A percentile compares a stretch with the other conserved stretches of the same genome.
Evolutionary conservation across 805 yeast species (phyloP).

Genomic region (Candida tammaniensis): DNA sequence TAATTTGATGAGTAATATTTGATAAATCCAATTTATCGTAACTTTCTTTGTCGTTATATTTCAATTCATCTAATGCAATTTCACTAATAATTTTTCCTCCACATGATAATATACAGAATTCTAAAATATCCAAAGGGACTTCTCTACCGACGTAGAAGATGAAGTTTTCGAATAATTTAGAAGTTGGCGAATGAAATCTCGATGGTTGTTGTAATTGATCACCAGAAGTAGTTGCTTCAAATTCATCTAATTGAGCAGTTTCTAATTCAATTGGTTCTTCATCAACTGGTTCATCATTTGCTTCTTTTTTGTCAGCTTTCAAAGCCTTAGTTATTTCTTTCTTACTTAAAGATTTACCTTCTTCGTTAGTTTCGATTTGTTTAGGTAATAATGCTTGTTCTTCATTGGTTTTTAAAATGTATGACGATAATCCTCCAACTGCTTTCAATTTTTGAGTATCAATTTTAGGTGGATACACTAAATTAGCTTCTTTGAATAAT

Average conservation of each 20-base stretch:
- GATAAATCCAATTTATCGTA: slow-evolving; percentile 55
- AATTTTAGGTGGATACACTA: slow-evolving; percentile 88
- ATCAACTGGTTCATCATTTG: slow-evolving; percentile 15
- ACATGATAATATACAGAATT: slow-evolving; percentile 78
- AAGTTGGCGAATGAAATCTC: slow-evolving; percentile 51
- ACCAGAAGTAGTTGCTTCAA: slow-evolving; percentile 60
- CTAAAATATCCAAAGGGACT: slow-evolving; percentile 88
- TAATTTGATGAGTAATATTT: slow-evolving; percentile 86
- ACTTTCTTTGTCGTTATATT: slow-evolving; percentile 44
- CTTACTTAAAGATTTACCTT: slow-evolving; percentile 37
- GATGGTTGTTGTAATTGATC: slow-evolving; percentile 72
- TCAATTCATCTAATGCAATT: slow-evolving; percentile 76
- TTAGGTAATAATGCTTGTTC: slow-evolving; percentile 38
- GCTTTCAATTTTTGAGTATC: slow-evolving; percentile 72
- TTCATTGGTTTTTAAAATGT: slow-evolving; percentile 60
- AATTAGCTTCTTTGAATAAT: slow-evolving; percentile 78
- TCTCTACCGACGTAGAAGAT: slow-evolving; percentile 91
- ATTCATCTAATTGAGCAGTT: slow-evolving; percentile 58
- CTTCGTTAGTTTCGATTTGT: slow-evolving; percentile 18
- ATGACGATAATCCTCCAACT: slow-evolving; percentile 85
- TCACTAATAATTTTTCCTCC: slow-evolving; percentile 89
- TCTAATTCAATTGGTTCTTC: slow-evolving; percentile 17
- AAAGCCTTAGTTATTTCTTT: slow-evolving; percentile 50
- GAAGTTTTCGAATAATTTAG: slow-evolving; percentile 68
- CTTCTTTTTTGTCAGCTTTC: slow-evolving; percentile 41